Percentiles rank a stretch among this genome's conserved stretches.
Evolutionary conservation across 2,329 filamentous ascomycete species (phyloP).

Genomic region (Aspergillus carbonarius): DNA sequence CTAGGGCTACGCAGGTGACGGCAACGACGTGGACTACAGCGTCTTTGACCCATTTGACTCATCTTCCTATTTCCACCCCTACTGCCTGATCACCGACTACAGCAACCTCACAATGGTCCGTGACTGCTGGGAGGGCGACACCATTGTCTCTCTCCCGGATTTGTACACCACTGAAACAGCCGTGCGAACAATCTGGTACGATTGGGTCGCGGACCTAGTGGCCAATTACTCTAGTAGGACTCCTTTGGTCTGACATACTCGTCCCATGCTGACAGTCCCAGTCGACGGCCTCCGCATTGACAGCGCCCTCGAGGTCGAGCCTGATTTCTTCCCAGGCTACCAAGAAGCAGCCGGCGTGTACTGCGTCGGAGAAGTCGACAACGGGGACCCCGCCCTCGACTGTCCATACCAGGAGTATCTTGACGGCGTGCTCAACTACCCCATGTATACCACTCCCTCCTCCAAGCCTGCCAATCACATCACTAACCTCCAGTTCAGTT

Average conservation of each 20-base stretch:
- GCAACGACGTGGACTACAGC: conserved; percentile 53
- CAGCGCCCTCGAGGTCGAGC: conserved; percentile 51
- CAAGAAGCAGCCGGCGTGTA: conserved; percentile 46
- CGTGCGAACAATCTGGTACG: conserved; percentile 53
- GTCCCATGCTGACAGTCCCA: conserved; percentile 6
- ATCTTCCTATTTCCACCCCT: conserved; percentile 59
- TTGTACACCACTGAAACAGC: conserved; percentile 55
- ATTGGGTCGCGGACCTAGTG: conserved; percentile 62
- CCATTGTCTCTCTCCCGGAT: conserved; percentile 61
- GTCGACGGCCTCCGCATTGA: conserved; percentile 56
- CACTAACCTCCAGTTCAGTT: conserved; percentile 8
- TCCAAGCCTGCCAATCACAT: neutral
- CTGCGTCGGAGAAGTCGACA: conserved; percentile 49
- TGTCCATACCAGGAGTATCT: conserved; percentile 48
- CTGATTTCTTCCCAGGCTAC: conserved; percentile 46
- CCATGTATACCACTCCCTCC: conserved; percentile 27
- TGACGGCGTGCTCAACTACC: conserved; percentile 51
- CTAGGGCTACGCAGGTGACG: conserved; percentile 48
- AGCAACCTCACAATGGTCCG: conserved; percentile 46
- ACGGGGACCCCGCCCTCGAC: conserved; percentile 42
- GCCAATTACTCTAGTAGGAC: conserved; percentile 60
- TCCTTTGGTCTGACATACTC: too few species aligned
- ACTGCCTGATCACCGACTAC: conserved; percentile 57
- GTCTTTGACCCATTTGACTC: conserved; percentile 56
- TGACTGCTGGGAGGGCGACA: conserved; percentile 56